These are phyloP conservation scores for Ogataea pilisensis DNA, from an alignment of 805 yeast species.

Conservation along the genomic window DNA sequence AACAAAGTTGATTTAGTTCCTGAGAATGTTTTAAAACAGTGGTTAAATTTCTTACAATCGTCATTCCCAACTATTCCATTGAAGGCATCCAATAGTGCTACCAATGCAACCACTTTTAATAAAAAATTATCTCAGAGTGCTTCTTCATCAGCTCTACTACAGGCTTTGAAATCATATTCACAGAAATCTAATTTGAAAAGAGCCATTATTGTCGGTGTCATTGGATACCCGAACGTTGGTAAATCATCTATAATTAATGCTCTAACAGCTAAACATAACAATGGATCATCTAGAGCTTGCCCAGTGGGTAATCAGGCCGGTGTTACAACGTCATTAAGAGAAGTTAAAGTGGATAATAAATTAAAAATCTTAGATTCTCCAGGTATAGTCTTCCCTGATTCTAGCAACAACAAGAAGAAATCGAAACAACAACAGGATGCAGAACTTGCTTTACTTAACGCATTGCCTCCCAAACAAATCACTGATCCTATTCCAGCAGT, in stretches of 20 bases:
- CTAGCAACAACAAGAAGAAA: conserved; percentile 39
- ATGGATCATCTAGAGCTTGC: conserved; percentile 68
- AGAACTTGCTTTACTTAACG: conserved; percentile 82
- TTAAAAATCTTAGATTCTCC: conserved; percentile 91
- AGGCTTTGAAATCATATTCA: conserved; percentile 82
- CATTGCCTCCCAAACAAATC: conserved; percentile 82
- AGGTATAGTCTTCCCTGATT: conserved; percentile 91
- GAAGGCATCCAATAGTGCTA: conserved; percentile 72
- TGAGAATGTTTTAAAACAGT: conserved; percentile 71
- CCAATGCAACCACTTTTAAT: conserved; percentile 64
- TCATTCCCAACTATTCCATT: conserved; percentile 92
- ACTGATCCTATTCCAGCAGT: conserved; percentile 83
- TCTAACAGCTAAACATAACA: conserved; percentile 74
- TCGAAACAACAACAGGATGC: conserved; percentile 65
- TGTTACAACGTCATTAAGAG: conserved; percentile 87
- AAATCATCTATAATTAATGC: conserved; percentile 93
- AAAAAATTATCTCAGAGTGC: conserved; percentile 65
- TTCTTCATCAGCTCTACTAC: conserved; percentile 71
- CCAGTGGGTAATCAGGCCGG: conserved; percentile 99
- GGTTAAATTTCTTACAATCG: conserved; percentile 75
- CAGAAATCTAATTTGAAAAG: conserved; percentile 80
- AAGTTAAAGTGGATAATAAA: conserved; percentile 87
- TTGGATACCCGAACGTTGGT: conserved; percentile 97
- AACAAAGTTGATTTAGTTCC: conserved; percentile 95
- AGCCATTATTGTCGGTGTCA: conserved; percentile 88